These are phyloP conservation scores for Hericium alpestre DNA, from an alignment of 768 basidiomycete species.

Conservation along the genomic window DNA sequence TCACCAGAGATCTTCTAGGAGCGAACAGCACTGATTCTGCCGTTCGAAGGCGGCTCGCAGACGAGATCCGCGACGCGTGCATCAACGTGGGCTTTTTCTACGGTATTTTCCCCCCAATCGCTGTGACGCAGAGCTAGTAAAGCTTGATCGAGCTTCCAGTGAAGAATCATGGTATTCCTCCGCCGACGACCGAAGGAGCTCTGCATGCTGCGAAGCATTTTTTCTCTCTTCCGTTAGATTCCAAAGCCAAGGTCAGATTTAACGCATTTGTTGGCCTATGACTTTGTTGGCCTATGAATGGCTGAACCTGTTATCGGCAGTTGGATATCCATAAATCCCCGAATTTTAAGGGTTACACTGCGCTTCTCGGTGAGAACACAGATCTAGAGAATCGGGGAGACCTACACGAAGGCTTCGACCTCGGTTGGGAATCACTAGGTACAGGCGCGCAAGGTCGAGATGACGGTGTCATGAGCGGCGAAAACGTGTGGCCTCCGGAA, in stretches of 20 bases:
- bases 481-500: slow-evolving; percentile 65
- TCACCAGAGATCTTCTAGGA: neutral
- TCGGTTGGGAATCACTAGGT: slow-evolving; percentile 52
- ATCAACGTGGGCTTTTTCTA: slow-evolving; percentile 80
- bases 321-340: slow-evolving; percentile 56
- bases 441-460: slow-evolving; percentile 14
- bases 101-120: slow-evolving; percentile 27
- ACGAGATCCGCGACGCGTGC: slow-evolving; percentile 59
- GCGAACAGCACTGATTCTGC: slow-evolving; percentile 8
- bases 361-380: slow-evolving; percentile 62
- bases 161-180: slow-evolving; percentile 64
- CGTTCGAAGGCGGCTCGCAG: slow-evolving; percentile 38
- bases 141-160: slow-evolving; percentile 29
- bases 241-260: slow-evolving; percentile 46
- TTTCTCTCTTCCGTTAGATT: slow-evolving; percentile 46
- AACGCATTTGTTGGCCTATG: neutral
- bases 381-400: slow-evolving; percentile 62
- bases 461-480: slow-evolving; percentile 49
- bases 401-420: slow-evolving; percentile 81
- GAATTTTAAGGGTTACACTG: slow-evolving; percentile 81
- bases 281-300: neutral
- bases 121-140: no score
- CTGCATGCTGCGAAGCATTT: slow-evolving; percentile 46
- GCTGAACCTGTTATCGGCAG: slow-evolving; percentile 21
- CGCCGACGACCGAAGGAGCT: slow-evolving; percentile 35